Evolutionary conservation across 352 stramenopile genomes (phyloP), one percentile per base, ranked within the genome.

Genomic region (Lagenidium giganteum): DNA sequence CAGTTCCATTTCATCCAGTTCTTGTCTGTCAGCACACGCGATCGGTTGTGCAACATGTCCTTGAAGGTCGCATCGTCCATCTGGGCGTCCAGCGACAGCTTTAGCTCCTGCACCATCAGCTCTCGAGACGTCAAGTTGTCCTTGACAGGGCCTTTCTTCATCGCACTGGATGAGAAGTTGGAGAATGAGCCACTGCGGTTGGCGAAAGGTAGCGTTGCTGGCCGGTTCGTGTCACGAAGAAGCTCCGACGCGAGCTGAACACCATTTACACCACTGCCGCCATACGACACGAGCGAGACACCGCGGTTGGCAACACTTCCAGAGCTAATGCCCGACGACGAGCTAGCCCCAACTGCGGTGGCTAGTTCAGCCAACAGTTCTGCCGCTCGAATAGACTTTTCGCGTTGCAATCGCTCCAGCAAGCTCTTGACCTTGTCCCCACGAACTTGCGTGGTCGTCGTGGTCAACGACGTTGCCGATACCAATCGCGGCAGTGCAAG

Each of bases 1-100:
- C 85, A 95, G 51, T 95, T 93, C 85, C 85, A 95, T 43, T 91
- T 91, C 34, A 75, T 92, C 57, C 87, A 95, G 44, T 95, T 93
- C 42, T 95, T 95, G 59, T 93, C 85, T 3, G 64, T 82, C 8
- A 95, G 51, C 18, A 95, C 85, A 14, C 76, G 80, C 18, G 76
- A 89, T 11, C 83, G 83, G 26, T 81, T 93, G 47, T 95, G 72
- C 7, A 94, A 65, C 76, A 93, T 90, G 35, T 95, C 82, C 42
- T 92, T 95, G 57, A 94, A 94, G 0, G 83, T 94, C 4, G 67
- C 69, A 52, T 95, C 83, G 27, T 93, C 81, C 71, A 95, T 93
- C 54, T 93, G 80, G 22, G 81, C 75, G 56, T 95, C 83, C 62
- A 95, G 71, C 20, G 80, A 89, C 23, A 87, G 66, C 61, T 95